Percentiles rank a stretch among this genome's conserved stretches.
Evolutionary conservation across 345 rosid genomes (phyloP).

Genomic region (Gossypium rotundifolium): DNA sequence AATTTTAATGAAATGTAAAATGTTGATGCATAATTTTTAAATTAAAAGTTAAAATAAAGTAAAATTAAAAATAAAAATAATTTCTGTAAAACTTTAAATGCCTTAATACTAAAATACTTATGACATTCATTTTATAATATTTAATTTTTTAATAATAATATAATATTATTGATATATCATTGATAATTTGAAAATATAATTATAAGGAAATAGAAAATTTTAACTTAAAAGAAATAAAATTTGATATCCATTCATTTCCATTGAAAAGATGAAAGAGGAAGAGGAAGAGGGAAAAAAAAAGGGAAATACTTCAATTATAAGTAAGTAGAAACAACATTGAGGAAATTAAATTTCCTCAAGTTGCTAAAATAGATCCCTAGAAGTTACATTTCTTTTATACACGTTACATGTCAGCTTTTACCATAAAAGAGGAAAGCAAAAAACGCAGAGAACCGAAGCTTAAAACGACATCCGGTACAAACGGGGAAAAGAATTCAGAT

Average conservation of each 20-base stretch:
- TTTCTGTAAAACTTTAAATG: no score
- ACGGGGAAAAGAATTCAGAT: slow-evolving; percentile 26
- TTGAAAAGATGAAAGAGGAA: not conserved
- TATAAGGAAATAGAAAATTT: not conserved
- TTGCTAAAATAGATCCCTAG: not conserved
- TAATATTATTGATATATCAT: no score
- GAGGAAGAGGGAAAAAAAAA: no score
- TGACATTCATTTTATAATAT: no score
- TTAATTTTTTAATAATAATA: no score
- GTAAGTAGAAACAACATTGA: slow-evolving; percentile 6
- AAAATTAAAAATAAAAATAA: accelerated
- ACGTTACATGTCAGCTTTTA: slow-evolving; percentile 10
- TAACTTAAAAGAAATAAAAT: not conserved
- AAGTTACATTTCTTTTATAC: not conserved
- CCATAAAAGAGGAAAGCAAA: not conserved
- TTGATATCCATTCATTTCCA: not conserved
- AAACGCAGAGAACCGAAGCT: slow-evolving; percentile 12
- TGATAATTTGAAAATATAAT: no score
- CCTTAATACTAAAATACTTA: no score
- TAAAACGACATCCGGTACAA: slow-evolving; percentile 17
- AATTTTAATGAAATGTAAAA: no score
- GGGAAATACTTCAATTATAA: not conserved
- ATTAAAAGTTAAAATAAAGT: no score
- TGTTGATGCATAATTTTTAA: no score
- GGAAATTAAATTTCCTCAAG: not conserved